A percentile compares a stretch with the other conserved stretches of the same genome.
Conservation (phyloP, 352 stramenopile genomes). For the Pythium phragmitis region DNA sequence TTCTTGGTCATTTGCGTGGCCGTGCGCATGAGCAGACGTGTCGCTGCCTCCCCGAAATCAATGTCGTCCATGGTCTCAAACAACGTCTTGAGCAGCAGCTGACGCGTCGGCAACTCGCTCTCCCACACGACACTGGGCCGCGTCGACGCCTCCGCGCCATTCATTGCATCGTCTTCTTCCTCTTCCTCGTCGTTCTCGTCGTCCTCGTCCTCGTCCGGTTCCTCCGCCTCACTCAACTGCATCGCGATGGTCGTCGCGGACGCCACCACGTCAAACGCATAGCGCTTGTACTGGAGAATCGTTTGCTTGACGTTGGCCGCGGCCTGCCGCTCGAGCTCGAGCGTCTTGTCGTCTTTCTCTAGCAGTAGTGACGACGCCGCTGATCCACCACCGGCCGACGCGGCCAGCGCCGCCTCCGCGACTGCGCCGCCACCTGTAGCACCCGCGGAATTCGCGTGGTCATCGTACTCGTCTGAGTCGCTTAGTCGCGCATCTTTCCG, state of each 20-base stretch:
- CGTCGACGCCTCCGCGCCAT: background rate
- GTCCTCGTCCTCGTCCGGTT: slow-evolving; percentile 15
- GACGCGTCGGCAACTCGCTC: slow-evolving; percentile 44
- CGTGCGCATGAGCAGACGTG: slow-evolving; percentile 52
- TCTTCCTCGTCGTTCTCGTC: slow-evolving; percentile 21
- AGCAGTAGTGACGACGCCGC: slow-evolving; percentile 44
- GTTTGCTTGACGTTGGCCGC: slow-evolving; percentile 58
- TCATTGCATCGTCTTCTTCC: slow-evolving; percentile 19
- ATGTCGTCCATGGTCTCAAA: slow-evolving; percentile 77
- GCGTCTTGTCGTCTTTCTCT: slow-evolving; percentile 86
- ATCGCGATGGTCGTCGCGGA: slow-evolving; percentile 53
- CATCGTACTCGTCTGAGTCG: slow-evolving; percentile 69
- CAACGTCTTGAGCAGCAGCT: slow-evolving; percentile 57
- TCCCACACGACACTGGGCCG: slow-evolving; percentile 29
- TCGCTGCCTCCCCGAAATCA: slow-evolving; percentile 64
- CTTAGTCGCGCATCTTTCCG: slow-evolving; percentile 62
- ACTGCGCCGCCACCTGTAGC: background rate
- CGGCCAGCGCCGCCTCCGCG: background rate
- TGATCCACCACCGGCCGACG: background rate
- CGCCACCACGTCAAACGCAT: slow-evolving; percentile 74
- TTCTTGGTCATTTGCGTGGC: slow-evolving; percentile 55
- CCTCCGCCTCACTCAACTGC: slow-evolving; percentile 32
- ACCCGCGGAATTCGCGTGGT: slow-evolving; percentile 25
- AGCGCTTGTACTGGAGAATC: slow-evolving; percentile 75
- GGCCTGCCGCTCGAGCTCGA: slow-evolving; percentile 68